Evolutionary conservation across 345 rosid species (phyloP).

Genomic region (Citrus maxima): DNA sequence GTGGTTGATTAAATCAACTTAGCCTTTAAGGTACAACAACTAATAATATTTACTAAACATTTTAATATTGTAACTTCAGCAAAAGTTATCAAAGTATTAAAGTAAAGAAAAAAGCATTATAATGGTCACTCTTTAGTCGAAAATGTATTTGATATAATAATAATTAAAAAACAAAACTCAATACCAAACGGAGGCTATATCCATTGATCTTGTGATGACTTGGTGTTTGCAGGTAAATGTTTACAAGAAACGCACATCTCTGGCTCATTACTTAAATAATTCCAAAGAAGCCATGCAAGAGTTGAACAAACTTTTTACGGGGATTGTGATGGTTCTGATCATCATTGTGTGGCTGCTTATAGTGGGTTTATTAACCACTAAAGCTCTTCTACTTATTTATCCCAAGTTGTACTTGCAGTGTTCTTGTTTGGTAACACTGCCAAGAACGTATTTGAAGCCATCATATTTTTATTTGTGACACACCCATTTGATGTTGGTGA

Average conservation of each 20-base stretch:
- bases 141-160: too few relatives aligned
- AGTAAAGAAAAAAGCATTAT: too few relatives aligned
- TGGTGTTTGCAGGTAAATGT: not conserved
- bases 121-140: too few relatives aligned
- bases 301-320: not conserved
- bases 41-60: too few relatives aligned
- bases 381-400: not conserved
- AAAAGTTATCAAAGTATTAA: too few relatives aligned
- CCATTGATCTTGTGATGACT: not conserved
- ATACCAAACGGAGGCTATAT: too few relatives aligned
- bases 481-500: conserved; percentile 82
- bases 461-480: conserved; percentile 70
- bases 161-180: too few relatives aligned
- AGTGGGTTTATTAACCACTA: not conserved
- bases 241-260: not conserved
- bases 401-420: conserved; percentile 61
- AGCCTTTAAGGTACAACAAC: too few relatives aligned
- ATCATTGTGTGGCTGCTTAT: not conserved
- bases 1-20: too few relatives aligned
- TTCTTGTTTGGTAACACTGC: conserved; percentile 75
- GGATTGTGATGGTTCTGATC: not conserved
- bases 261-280: not conserved
- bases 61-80: too few relatives aligned
- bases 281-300: not conserved
- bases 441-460: conserved; percentile 72